phyloP scores from a whole-genome alignment of 202 grass and related monocot species.

The Zizania palustris region DNA sequence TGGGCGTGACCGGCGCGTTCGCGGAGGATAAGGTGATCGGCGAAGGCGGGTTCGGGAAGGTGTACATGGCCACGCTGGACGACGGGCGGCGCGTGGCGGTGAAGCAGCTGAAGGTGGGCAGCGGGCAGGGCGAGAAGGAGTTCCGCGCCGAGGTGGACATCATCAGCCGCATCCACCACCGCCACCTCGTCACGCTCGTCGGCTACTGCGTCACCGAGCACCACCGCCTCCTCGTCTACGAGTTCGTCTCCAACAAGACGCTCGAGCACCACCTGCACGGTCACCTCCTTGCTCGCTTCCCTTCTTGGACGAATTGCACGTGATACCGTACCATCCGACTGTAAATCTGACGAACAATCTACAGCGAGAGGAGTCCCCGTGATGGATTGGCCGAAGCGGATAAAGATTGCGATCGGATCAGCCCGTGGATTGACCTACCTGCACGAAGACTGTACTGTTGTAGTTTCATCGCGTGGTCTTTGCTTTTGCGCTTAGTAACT shows the following conservation, averaged over 20 bases:
- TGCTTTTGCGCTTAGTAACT: neutral
- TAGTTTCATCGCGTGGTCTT: neutral
- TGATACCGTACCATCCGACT: too few relatives aligned
- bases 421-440: constrained; percentile 82
- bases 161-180: constrained; percentile 89
- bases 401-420: constrained; percentile 82
- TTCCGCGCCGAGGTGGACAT: constrained; percentile 79
- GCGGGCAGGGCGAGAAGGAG: constrained; percentile 71
- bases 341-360: neutral
- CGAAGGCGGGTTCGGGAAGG: constrained; percentile 80
- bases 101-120: constrained; percentile 73
- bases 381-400: constrained; percentile 80
- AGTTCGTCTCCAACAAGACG: constrained; percentile 74
- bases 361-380: constrained; percentile 55
- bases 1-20: constrained; percentile 65
- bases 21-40: constrained; percentile 63
- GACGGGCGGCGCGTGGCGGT: constrained; percentile 77
- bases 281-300: constrained; percentile 1
- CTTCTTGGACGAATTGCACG: neutral
- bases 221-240: constrained; percentile 75
- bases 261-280: constrained; percentile 80
- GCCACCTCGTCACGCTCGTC: constrained; percentile 76
- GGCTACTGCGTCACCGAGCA: constrained; percentile 70
- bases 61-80: constrained; percentile 63
- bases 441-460: constrained; percentile 86